Conservation (phyloP, 176 grass and related monocot genomes). For the Tillandsia fasciculata region DNA sequence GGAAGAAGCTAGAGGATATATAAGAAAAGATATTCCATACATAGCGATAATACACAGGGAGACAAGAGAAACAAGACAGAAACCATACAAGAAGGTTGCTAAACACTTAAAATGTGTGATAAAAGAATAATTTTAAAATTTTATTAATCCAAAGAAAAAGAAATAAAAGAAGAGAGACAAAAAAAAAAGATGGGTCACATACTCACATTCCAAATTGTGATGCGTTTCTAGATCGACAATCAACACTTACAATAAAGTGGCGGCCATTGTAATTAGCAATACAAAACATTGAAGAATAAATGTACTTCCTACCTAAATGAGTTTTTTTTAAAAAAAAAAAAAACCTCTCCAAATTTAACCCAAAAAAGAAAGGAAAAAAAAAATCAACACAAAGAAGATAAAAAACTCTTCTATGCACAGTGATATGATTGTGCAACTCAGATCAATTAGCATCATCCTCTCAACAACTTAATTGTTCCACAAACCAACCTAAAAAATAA, state of each 20-base stretch:
- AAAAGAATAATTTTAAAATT: neutral
- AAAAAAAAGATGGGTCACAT: neutral
- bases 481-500: too few relatives aligned
- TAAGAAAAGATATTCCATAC: neutral
- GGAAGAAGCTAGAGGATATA: neutral
- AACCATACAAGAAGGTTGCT: neutral
- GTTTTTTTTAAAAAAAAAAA: too few relatives aligned
- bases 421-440: too few relatives aligned
- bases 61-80: neutral
- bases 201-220: neutral
- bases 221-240: neutral
- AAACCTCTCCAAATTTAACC: too few relatives aligned
- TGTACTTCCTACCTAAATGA: too few relatives aligned
- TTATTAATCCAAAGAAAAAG: neutral
- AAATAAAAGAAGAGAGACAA: neutral
- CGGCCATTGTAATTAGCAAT: too few relatives aligned
- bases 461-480: too few relatives aligned
- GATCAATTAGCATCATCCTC: too few relatives aligned
- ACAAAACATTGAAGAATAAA: too few relatives aligned
- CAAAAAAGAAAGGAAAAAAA: too few relatives aligned
- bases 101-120: neutral
- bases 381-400: too few relatives aligned
- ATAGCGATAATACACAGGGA: neutral
- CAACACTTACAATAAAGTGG: neutral
- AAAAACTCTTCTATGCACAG: too few relatives aligned